Evolutionary conservation across 140 eudicot species (phyloP).

Genomic region (Cichorium intybus): DNA sequence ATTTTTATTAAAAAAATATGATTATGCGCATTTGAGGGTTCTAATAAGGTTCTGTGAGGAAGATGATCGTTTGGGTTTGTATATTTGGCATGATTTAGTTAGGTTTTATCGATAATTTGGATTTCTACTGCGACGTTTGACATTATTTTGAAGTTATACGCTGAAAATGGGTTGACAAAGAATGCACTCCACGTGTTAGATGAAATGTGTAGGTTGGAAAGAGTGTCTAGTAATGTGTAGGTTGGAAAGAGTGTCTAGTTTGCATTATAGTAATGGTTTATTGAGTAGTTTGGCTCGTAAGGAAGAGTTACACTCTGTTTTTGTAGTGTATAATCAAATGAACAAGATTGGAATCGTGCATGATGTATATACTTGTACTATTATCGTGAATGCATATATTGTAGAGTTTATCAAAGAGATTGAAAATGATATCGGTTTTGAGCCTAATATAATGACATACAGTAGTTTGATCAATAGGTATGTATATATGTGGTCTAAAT

Average conservation of each 20-base stretch:
- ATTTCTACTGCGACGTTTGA: slow-evolving; percentile 78
- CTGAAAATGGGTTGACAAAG: slow-evolving; percentile 53
- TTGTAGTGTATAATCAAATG: slow-evolving; percentile 70
- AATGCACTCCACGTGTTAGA: slow-evolving; percentile 84
- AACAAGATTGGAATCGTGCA: slow-evolving; percentile 51
- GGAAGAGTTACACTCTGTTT: slow-evolving; percentile 37
- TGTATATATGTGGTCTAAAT: slow-evolving; percentile 38
- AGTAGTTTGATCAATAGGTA: slow-evolving; percentile 81
- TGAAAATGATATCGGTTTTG: slow-evolving; percentile 47
- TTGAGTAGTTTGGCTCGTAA: slow-evolving; percentile 57
- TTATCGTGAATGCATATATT: slow-evolving; percentile 73
- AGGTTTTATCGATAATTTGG: slow-evolving; percentile 56
- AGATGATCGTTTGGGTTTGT: slow-evolving; percentile 2
- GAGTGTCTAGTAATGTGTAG: too few species aligned
- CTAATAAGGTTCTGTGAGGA: slow-evolving; percentile 35
- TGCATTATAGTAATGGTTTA: slow-evolving; percentile 72
- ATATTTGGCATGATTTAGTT: slow-evolving; percentile 51
- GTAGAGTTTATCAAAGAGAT: slow-evolving; percentile 46
- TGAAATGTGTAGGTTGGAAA: too few species aligned
- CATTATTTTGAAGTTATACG: slow-evolving; percentile 54
- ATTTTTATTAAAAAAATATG: too few species aligned
- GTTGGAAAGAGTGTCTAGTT: slow-evolving; percentile 61
- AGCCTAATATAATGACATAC: slow-evolving; percentile 61
- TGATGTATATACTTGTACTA: slow-evolving; percentile 74
- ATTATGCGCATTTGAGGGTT: slow-evolving; percentile 35